Percentiles rank a stretch among this genome's conserved stretches.
phyloP scores from a whole-genome alignment of 2,329 filamentous ascomycete species.

The Trichoderma sp. region DNA sequence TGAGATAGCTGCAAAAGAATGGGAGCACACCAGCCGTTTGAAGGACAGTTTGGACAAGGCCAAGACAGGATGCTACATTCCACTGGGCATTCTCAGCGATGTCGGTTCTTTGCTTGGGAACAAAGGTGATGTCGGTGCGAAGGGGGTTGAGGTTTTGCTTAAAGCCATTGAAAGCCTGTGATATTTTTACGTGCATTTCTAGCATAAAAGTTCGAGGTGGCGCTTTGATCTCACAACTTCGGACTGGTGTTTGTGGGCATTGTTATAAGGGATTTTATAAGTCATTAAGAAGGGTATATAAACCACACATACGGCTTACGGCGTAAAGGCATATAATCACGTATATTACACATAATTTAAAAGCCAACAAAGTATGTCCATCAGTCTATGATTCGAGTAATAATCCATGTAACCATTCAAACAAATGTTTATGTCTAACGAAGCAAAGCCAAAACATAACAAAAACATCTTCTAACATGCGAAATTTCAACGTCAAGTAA shows the following conservation, averaged over 20 bases:
- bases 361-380: background rate
- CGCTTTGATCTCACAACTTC: background rate
- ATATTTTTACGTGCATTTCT: constrained; percentile 11
- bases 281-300: background rate
- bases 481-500: background rate
- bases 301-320: background rate
- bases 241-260: constrained; percentile 6
- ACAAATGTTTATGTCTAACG: background rate
- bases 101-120: constrained; percentile 74
- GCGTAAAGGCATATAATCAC: background rate
- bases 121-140: constrained; percentile 49
- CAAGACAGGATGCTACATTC: constrained; percentile 77
- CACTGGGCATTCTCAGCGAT: constrained; percentile 85
- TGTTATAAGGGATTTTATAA: background rate
- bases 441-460: background rate
- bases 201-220: background rate
- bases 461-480: background rate
- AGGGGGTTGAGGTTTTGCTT: constrained; percentile 60
- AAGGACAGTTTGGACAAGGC: constrained; percentile 85
- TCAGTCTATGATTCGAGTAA: background rate
- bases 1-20: constrained; percentile 84
- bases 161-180: constrained; percentile 61
- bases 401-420: background rate
- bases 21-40: constrained; percentile 91
- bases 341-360: background rate